Evolutionary conservation across 768 basidiomycete genomes (phyloP).

Genomic region (Lactarius hatsudake): DNA sequence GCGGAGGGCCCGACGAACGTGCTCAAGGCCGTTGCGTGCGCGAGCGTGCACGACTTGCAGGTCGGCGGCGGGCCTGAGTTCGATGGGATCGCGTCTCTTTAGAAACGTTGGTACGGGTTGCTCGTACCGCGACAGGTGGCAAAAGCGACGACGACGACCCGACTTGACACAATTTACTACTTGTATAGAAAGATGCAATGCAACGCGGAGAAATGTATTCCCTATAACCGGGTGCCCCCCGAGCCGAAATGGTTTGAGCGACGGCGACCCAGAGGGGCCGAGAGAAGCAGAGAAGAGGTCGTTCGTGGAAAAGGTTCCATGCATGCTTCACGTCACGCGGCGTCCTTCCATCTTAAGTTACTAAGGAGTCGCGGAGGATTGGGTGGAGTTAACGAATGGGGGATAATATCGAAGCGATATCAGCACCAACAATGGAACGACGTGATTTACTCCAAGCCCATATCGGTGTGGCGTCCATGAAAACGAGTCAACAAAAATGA

Average conservation of each 20-base stretch:
- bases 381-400: not conserved
- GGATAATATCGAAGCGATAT: not conserved
- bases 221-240: not conserved
- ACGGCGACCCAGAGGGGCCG: not conserved
- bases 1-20: constrained; percentile 61
- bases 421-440: not conserved
- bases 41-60: constrained; percentile 67
- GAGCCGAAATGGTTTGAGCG: not conserved
- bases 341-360: not conserved
- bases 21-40: constrained; percentile 58
- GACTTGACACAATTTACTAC: not conserved
- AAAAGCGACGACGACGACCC: not conserved
- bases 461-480: not conserved
- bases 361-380: not conserved
- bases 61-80: constrained; percentile 48
- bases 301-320: not conserved
- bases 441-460: too few relatives aligned
- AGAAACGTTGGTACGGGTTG: too few relatives aligned
- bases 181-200: not conserved
- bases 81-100: constrained; percentile 24
- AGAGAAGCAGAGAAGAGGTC: not conserved
- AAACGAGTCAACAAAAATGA: not conserved
- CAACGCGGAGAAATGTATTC: not conserved
- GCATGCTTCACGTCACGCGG: not conserved
- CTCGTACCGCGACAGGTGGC: not conserved